Evolutionary conservation across 805 yeast genomes (phyloP).

Genomic region (Lachancea quebecensis): DNA sequence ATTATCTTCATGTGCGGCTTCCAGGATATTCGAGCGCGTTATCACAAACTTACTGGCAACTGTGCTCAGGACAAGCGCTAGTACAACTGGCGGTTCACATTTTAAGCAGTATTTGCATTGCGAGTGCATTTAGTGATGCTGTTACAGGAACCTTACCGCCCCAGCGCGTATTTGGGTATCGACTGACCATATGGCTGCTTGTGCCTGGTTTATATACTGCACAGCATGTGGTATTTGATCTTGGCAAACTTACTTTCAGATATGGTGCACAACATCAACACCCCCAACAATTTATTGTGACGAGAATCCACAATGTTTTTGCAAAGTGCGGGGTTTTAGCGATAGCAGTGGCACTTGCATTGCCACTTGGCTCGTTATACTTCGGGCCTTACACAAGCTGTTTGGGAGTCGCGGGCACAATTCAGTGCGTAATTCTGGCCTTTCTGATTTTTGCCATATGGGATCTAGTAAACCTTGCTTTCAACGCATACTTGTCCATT

Average conservation of each 20-base stretch:
- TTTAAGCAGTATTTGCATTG: slow-evolving; percentile 20
- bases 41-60: slow-evolving; percentile 19
- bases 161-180: slow-evolving; percentile 16
- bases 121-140: slow-evolving; percentile 20
- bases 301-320: slow-evolving; percentile 28
- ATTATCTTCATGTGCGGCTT: slow-evolving; percentile 35
- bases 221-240: slow-evolving; percentile 47
- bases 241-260: slow-evolving; percentile 45
- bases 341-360: slow-evolving; percentile 28
- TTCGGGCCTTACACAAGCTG: slow-evolving; percentile 24
- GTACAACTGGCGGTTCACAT: slow-evolving; percentile 17
- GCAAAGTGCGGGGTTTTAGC: slow-evolving; percentile 29
- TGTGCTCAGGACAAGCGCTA: slow-evolving; percentile 30
- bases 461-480: slow-evolving; percentile 53
- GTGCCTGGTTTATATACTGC: slow-evolving; percentile 41
- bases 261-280: slow-evolving; percentile 34
- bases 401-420: slow-evolving; percentile 20
- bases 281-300: slow-evolving; percentile 31
- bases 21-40: slow-evolving; percentile 23
- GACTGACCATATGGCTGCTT: slow-evolving; percentile 30
- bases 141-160: slow-evolving; percentile 4
- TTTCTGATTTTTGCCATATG: slow-evolving; percentile 36
- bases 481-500: slow-evolving; percentile 57
- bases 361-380: slow-evolving; percentile 36
- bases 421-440: slow-evolving; percentile 32